Percentiles rank a stretch among this genome's conserved stretches.
phyloP scores from a whole-genome alignment of 495 filamentous ascomycete genomes.

The Bathelium albidoporum region DNA sequence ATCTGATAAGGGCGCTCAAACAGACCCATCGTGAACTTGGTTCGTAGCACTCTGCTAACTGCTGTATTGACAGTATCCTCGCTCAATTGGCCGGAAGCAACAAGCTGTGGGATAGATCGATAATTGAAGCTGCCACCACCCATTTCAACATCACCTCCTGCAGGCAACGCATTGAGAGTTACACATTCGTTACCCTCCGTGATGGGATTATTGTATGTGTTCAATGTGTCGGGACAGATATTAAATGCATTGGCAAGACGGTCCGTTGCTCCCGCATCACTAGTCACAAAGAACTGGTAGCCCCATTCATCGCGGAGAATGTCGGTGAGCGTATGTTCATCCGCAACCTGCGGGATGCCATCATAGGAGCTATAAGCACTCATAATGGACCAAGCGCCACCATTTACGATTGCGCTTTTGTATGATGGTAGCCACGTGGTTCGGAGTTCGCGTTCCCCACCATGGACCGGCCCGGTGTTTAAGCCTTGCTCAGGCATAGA shows the following conservation, averaged over 20 bases:
- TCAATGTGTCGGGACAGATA: constrained; percentile 39
- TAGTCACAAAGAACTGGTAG: constrained; percentile 52
- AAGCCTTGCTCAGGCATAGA: constrained; percentile 57
- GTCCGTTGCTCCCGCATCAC: constrained; percentile 52
- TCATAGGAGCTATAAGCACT: constrained; percentile 60
- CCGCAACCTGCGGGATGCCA: constrained; percentile 51
- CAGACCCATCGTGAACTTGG: constrained; percentile 56
- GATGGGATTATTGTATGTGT: constrained; percentile 33
- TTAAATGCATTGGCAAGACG: constrained; percentile 52
- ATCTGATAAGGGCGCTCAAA: constrained; percentile 57
- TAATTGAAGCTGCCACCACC: constrained; percentile 63
- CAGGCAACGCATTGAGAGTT: constrained; percentile 48
- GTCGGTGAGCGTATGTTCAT: constrained; percentile 52
- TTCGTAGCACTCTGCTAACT: constrained; percentile 48
- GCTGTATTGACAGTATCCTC: constrained; percentile 50
- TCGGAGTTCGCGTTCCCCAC: constrained; percentile 55
- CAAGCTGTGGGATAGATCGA: constrained; percentile 51
- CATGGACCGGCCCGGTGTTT: constrained; percentile 59
- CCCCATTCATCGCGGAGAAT: constrained; percentile 61
- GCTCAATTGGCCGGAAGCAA: constrained; percentile 47
- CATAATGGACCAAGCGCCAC: constrained; percentile 56
- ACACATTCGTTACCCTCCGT: constrained; percentile 45
- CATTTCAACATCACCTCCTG: constrained; percentile 56
- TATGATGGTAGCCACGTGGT: constrained; percentile 58
- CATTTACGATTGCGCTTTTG: constrained; percentile 58